Base-by-base conservation (phyloP, 768 basidiomycete species). In the Lepiota subincarnata region DNA sequence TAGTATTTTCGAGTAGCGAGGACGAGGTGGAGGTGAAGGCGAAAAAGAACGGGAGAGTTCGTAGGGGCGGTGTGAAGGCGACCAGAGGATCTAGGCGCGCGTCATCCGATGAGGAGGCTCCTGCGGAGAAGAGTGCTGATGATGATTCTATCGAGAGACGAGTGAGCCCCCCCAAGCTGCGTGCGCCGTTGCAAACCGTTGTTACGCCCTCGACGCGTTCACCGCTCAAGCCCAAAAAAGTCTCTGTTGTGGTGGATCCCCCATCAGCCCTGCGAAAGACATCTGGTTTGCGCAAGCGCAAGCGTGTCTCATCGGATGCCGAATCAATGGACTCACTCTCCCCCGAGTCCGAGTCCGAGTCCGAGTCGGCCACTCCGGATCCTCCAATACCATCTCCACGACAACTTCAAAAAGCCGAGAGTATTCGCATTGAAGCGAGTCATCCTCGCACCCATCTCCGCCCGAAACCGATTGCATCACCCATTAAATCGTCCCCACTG, bases 351-450 rank as follows among this genome's bases (percentile, higher is more conserved):
- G 44, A 47, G 8, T 48, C 49, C 2, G 44, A 47, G 13, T 31
- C 18, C 3, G 14, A n/a, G n/a, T 18, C 16, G 7, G 16, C 18
- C 31, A 10, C 31, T 7, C 11, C 24, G 5, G 24, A 24, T 11
- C 13, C 43, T 1, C 16, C 16, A 34, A 45, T 35, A 5, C 4
- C 31, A 18, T 18, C 50, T n/a, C 19, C 45, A 6, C 41, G 42
- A 5, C 22, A 19, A 26, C 8, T 52, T 18, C 37, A 49, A 28
- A 57, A 50, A 22, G 63, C 60, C 14, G 68, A 67, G 20, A 71
- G 70, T 38, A 54, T 71, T 7, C 64, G 58, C 22, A 64, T 61
- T 3, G 61, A 60, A 11, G 64, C 68, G 14, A 34, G 40, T 24
- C 16, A 19, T 22, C 12, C 6, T 4, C 6, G 20, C 3, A 45